Base-by-base conservation (phyloP, 139 green algal genomes). In the Picochlorum sp. region DNA sequence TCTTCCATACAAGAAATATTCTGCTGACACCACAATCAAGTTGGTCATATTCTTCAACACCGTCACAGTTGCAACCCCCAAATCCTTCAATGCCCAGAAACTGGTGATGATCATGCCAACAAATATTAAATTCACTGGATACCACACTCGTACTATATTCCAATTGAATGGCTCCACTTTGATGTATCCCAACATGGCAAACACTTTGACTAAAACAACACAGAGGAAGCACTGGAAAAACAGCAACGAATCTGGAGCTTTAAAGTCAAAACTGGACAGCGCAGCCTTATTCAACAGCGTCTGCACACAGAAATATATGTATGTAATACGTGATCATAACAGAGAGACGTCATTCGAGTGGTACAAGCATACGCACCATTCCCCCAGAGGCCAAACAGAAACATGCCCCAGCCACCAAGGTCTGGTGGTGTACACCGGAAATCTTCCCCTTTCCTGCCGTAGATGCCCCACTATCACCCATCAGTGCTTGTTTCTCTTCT, bases 11-110 rank as follows among this genome's bases (percentile, higher is more conserved):
- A 95, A 70, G 6, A 81, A 68, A 38, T 82, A 90, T 63, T 96
- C 90, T 1, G 87, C 89, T 4, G 24, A 21, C 6, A 96, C 89
- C 9, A 79, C 87, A 62, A 96, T 77, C 23, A 96, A 30, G 71
- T 96, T 96, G 28, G 88, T 89, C 10, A 92, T 65, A 75, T 97
- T 97, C 66, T 97, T 97, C 2, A 97, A 77, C 20, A 96, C 81
- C 2, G 89, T 79, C 20, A 62, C 52, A 76, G 89, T 88, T 30
- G 79, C 76, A 1, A 95, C 86, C 18, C 83, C 79, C 1, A 96
- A 60, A 54, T 71, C 66, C 57, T 85, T 70, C 1, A 97, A 68
- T 1, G 90, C 74, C 52, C 80, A 89, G 64, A 97, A 96, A 65
- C 72, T 77, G 23, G 79, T 87, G 26, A 79, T 75, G 6, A 96